Percentiles rank a stretch among this genome's conserved stretches.
Evolutionary conservation across 768 basidiomycete genomes (phyloP).

Genomic region (Mycena belliarum): DNA sequence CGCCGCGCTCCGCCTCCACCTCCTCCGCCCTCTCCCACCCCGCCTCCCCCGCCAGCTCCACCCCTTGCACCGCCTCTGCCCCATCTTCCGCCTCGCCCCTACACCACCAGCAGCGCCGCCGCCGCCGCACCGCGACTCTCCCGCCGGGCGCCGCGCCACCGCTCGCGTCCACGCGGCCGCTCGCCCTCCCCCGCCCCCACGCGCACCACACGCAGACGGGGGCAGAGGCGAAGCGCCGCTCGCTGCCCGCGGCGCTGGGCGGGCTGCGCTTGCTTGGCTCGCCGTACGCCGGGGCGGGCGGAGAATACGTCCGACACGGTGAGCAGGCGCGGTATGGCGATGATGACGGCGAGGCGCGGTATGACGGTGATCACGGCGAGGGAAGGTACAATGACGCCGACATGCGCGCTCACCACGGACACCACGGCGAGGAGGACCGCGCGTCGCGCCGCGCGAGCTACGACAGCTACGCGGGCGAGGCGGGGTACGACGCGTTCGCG

Average conservation of each 20-base stretch:
- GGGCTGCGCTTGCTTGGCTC: not conserved
- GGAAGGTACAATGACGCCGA: no score
- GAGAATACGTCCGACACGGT: no score
- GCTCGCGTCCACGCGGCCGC: constrained; percentile 1
- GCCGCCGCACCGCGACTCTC: not conserved
- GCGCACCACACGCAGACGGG: not conserved
- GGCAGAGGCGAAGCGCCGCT: constrained; percentile 11
- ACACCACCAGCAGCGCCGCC: not conserved
- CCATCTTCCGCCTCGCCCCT: not conserved
- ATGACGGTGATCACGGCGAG: no score
- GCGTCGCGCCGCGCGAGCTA: constrained; percentile 4
- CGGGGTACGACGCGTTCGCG: not conserved
- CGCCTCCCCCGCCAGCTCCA: not conserved
- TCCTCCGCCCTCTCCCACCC: constrained; percentile 6
- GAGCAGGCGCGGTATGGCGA: no score
- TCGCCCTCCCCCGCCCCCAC: not conserved
- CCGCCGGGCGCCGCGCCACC: not conserved
- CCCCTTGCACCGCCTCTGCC: not conserved
- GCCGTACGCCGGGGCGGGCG: not conserved
- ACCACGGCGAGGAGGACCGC: not conserved
- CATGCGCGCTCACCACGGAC: no score
- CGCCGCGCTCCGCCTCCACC: not conserved
- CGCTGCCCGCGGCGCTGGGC: constrained; percentile 6
- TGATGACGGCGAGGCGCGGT: no score
- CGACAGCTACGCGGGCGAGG: not conserved